A percentile compares a stretch with the other conserved stretches of the same genome.
Conservation (phyloP, 352 stramenopile species). For the Globisporangium solare region DNA sequence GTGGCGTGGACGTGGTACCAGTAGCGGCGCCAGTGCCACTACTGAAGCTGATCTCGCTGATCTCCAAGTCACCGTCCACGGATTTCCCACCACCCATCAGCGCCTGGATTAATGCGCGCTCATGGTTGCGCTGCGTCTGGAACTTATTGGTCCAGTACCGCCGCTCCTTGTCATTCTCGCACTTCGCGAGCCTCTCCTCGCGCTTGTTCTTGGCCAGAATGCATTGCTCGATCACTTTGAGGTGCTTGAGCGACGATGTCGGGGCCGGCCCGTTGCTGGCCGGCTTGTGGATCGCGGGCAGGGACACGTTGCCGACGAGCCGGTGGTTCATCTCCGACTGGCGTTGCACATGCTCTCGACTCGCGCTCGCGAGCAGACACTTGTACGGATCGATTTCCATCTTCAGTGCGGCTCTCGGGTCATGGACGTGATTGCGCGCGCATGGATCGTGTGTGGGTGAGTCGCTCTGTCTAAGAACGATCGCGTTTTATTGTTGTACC, state of each 20-base stretch:
- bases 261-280: slow-evolving; percentile 11
- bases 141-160: slow-evolving; percentile 56
- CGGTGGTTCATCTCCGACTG: slow-evolving; percentile 36
- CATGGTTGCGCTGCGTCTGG: slow-evolving; percentile 41
- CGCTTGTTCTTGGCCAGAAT: slow-evolving; percentile 67
- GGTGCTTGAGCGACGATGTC: slow-evolving; percentile 38
- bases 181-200: slow-evolving; percentile 51
- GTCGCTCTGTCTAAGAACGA: too few relatives aligned
- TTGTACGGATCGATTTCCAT: slow-evolving; percentile 43
- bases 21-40: too few relatives aligned
- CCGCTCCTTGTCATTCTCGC: slow-evolving; percentile 38
- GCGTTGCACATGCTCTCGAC: slow-evolving; percentile 36
- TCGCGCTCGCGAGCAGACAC: slow-evolving; percentile 36
- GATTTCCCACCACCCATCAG: slow-evolving; percentile 50
- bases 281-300: slow-evolving; percentile 40
- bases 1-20: neutral
- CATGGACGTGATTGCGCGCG: neutral
- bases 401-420: slow-evolving; percentile 4
- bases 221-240: slow-evolving; percentile 73
- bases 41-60: slow-evolving; percentile 22
- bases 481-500: neutral
- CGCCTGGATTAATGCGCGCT: slow-evolving; percentile 48
- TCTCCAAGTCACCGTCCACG: slow-evolving; percentile 21
- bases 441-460: neutral
- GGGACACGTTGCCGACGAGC: slow-evolving; percentile 59